Base-by-base conservation (phyloP, 2,329 filamentous ascomycete genomes). In the Sclerotinia spermophila region DNA sequence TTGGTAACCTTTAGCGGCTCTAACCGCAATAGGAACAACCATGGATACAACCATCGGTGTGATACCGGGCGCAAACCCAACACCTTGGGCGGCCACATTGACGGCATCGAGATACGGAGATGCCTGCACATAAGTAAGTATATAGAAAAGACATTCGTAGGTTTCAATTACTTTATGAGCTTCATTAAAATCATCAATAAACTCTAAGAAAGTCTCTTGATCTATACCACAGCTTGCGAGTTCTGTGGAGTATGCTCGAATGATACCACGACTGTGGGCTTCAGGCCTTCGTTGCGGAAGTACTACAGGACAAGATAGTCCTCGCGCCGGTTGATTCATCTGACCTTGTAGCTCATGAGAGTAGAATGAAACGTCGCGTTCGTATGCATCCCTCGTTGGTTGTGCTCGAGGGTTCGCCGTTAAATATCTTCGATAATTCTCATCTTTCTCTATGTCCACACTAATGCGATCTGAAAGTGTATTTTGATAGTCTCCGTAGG, bases 281-380 rank as follows among this genome's bases (percentile, higher is more conserved):
- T 82, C 79, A 0, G 85, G 84, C 6, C 84, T 80, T 3, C 85
- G 77, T 70, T 87, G 86, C 0, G 84, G 83, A 5, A 87, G 77
- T 21, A 87, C 81, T n/a, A 87, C 82, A 0, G 85, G 84, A 59
- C 79, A 78, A n/a, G 59, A 67, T 1, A 71, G 62, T 27, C 53
- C 33, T 42, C 55, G n/a, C 5, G 8, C 48, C 5, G 48, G 21
- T 17, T 8, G 33, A 33, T 10, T 30, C 38, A 27, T 38, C 30
- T 40, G 38, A 42, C n/a, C 19, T 7, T 48, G 48, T 35, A 42
- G 6, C 13, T 70, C 68, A 10, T 70, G 44, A 7, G 61, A 53
- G 42, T 70, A 70, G 11, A 58, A 67, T 6, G 48, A 59, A 27
- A 70, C 24, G 21, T 70, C 59, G 11, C 35, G n/a, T 19, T 58